Evolutionary conservation across 768 basidiomycete species (phyloP), one percentile per base, ranked within the genome.

Genomic region (Pleurotus salmoneostramineus): DNA sequence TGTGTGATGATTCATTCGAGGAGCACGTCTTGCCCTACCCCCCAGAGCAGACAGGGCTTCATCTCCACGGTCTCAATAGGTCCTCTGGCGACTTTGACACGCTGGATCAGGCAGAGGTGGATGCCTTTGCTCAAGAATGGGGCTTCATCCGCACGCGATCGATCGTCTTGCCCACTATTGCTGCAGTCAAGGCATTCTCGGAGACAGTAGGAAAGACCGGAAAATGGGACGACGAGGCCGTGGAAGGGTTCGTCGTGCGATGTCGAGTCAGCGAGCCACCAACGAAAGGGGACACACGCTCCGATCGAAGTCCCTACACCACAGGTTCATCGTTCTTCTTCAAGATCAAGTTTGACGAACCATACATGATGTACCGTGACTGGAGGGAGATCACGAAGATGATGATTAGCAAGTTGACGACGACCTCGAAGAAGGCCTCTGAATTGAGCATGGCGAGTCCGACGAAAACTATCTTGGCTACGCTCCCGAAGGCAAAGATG

Each of bases 311-410:
- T 0, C 95, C 94, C 0, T 97, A 98, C 66, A 69, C 78, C 0
- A 71, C 86, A 0, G 92, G 89, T 33, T 84, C 89, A 1, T 88
- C 93, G 0, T 96, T 98, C 79, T 98, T 99, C 81, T 98, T 97
- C 86, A 99, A 99, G 69, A 81, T 98, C 75, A 99, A 99, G 69
- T 98, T 98, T 71, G 95, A 98, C 71, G 93, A 98, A 67, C 96
- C 96, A 2, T 99, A 99, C 69, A 87, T 98, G 82, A 95, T 96
- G 86, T 98, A 97, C 73, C 88, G 97, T 56, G 92, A 95, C 68
- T 98, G 95, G 94, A 82, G 96, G 56, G 96, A 98, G 72, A 79
- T 95, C 54, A 98, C 97, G 5, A 91, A 92, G 68, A 71, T 69
- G 8, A 76, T 96, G n/a, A 76, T 95, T 6, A 42, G 27, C 27